Percentiles rank a stretch among this genome's conserved stretches.
Evolutionary conservation across 2,329 filamentous ascomycete species (phyloP).

Genomic region (Xylariaceae sp.): DNA sequence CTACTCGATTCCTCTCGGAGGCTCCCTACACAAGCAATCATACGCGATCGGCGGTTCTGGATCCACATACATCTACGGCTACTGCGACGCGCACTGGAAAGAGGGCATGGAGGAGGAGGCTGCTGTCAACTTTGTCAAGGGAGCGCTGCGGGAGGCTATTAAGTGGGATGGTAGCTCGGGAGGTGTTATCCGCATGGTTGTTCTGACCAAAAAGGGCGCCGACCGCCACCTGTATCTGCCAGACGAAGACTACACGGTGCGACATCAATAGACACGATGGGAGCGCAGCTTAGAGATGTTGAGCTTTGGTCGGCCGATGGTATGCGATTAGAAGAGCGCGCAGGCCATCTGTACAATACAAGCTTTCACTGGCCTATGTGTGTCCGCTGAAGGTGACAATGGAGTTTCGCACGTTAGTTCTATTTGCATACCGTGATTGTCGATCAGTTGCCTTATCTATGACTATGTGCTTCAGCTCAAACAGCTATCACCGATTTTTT

Average conservation of each 20-base stretch:
- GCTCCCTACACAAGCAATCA: conserved; percentile 93
- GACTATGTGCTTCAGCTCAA: no score
- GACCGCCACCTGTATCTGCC: conserved; percentile 94
- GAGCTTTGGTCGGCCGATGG: conserved; percentile 5
- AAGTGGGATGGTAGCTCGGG: conserved; percentile 99
- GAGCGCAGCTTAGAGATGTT: conserved; percentile 2
- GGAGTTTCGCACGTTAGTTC: no score
- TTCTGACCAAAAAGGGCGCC: conserved; percentile 84
- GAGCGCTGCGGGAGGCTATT: conserved; percentile 86
- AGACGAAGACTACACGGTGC: conserved; percentile 77
- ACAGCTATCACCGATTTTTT: no score
- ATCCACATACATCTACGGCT: conserved; percentile 99
- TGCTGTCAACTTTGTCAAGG: conserved; percentile 90
- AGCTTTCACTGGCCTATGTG: neutral
- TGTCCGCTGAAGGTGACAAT: no score
- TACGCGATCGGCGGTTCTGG: conserved; percentile 96
- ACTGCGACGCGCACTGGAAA: conserved; percentile 93
- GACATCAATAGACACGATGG: conserved; percentile 52
- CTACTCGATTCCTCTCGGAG: conserved; percentile 93
- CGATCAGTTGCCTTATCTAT: no score
- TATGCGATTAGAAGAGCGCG: conserved; percentile 3
- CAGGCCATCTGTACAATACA: conserved; percentile 14
- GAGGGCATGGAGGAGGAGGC: conserved; percentile 92
- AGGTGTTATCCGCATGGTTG: conserved; percentile 96
- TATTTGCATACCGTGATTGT: no score